Evolutionary conservation across 2,329 filamentous ascomycete species (phyloP).

Genomic region (Dothideomycetes sp.): DNA sequence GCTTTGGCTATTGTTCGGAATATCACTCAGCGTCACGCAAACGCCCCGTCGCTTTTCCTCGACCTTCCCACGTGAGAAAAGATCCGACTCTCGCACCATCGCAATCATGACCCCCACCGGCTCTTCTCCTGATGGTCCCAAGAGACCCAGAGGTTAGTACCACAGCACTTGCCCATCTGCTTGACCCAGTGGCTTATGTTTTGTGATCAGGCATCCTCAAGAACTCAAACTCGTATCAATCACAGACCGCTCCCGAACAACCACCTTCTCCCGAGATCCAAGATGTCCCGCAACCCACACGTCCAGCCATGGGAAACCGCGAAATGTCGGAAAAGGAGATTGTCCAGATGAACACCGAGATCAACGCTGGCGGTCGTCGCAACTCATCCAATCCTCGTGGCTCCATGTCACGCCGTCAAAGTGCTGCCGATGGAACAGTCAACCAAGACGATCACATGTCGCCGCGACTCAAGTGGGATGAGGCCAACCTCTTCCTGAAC

Average conservation of each 20-base stretch:
- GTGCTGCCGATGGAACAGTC: conserved; percentile 37
- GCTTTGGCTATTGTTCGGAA: too few relatives aligned
- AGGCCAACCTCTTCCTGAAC: conserved; percentile 92
- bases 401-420: conserved; percentile 64
- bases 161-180: not conserved
- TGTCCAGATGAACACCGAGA: conserved; percentile 85
- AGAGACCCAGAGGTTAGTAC: conserved; percentile 37
- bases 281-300: conserved; percentile 25
- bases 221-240: conserved; percentile 57
- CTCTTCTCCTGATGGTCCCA: conserved; percentile 22
- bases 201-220: conserved; percentile 74
- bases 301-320: conserved; percentile 36
- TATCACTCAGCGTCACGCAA: too few relatives aligned
- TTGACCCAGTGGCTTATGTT: not conserved
- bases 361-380: conserved; percentile 82
- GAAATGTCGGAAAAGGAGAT: conserved; percentile 71
- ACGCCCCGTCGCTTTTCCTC: too few relatives aligned
- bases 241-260: conserved; percentile 42
- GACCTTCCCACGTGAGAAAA: too few relatives aligned
- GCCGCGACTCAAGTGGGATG: conserved; percentile 91
- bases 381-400: conserved; percentile 66
- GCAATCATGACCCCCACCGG: conserved; percentile 4
- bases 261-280: conserved; percentile 36
- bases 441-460: conserved; percentile 50
- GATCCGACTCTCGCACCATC: not conserved